Evolutionary conservation across 2,329 filamentous ascomycete species (phyloP).

Genomic region (Monilinia fructigena): DNA sequence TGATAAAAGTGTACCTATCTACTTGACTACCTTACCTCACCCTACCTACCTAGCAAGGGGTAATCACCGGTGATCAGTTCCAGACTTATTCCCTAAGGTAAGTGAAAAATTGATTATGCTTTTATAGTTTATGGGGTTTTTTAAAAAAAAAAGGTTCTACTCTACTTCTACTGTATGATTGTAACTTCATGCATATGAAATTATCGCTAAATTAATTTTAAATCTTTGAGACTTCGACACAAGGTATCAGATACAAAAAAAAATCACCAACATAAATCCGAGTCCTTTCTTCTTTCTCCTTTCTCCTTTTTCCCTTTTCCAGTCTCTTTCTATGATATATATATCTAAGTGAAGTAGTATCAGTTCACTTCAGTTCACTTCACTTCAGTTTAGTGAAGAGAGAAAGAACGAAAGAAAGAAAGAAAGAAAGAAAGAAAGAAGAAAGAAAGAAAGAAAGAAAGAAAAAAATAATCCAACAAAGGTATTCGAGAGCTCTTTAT

Average conservation of each 20-base stretch:
- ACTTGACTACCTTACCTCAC: no score
- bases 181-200: no score
- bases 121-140: no score
- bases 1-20: no score
- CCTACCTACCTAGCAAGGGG: no score
- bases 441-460: background rate
- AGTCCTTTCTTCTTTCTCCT: background rate
- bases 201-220: conserved; percentile 16
- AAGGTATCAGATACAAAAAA: conserved; percentile 5
- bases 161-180: no score
- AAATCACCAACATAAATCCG: conserved; percentile 6
- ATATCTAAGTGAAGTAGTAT: conserved; percentile 1
- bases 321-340: background rate
- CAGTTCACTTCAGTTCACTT: background rate
- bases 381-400: background rate
- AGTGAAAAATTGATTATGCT: no score
- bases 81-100: no score
- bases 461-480: no score
- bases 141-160: no score
- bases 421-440: background rate
- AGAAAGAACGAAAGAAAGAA: background rate
- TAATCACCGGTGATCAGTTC: no score
- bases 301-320: background rate
- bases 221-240: conserved; percentile 8
- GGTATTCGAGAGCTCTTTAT: background rate